A percentile compares a stretch with the other conserved stretches of the same genome.
Evolutionary conservation across 139 green algal genomes (phyloP).

Genomic region (Closterium sp.): DNA sequence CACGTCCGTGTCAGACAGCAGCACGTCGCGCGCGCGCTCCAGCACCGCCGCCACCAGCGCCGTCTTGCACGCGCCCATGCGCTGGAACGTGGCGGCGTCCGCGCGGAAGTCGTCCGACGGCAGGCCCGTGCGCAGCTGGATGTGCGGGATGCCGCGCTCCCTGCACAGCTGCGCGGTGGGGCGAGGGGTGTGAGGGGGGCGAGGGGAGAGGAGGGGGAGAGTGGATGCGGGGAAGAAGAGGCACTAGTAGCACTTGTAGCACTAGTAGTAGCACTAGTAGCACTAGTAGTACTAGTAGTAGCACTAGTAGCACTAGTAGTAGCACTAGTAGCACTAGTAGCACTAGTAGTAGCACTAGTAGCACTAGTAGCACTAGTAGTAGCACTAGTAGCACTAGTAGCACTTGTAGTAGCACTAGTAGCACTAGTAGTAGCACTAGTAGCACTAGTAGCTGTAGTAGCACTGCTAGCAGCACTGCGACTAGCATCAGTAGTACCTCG

Average conservation of each 20-base stretch:
- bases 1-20: conserved; percentile 91
- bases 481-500: too few relatives aligned
- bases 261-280: too few relatives aligned
- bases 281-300: too few relatives aligned
- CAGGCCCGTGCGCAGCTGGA: conserved; percentile 1
- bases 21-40: conserved; percentile 65
- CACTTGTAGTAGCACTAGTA: too few relatives aligned
- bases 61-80: conserved; percentile 38
- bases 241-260: background rate
- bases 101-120: conserved; percentile 12
- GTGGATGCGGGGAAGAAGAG: background rate
- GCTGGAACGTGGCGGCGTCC: conserved; percentile 8
- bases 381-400: too few relatives aligned
- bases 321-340: too few relatives aligned
- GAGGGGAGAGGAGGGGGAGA: background rate
- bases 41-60: conserved; percentile 64
- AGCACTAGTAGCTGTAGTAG: too few relatives aligned
- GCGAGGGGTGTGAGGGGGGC: background rate
- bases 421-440: too few relatives aligned
- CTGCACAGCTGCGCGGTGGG: background rate
- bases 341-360: too few relatives aligned
- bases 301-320: too few relatives aligned
- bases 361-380: too few relatives aligned
- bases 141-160: background rate
- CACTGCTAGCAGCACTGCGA: too few relatives aligned